Conservation (phyloP, 2,329 filamentous ascomycete species). For the Monilinia polystroma region DNA sequence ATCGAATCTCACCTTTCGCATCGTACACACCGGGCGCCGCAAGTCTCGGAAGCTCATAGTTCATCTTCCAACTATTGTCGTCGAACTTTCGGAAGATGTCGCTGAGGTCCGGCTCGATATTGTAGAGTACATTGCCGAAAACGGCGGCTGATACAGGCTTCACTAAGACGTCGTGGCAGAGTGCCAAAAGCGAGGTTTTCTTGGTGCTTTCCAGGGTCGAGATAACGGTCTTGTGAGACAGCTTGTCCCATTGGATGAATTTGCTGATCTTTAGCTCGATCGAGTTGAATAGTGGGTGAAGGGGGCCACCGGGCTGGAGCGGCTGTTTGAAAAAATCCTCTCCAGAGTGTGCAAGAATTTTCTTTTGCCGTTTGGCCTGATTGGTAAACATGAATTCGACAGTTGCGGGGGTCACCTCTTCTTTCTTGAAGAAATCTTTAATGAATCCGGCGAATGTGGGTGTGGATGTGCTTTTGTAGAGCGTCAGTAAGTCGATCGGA, state of each 20-base stretch:
- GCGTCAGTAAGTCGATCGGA: too few relatives aligned
- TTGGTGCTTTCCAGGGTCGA: background rate
- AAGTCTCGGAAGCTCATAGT: background rate
- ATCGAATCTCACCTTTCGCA: slow-evolving; percentile 2
- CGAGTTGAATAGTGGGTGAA: background rate
- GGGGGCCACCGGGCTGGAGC: background rate
- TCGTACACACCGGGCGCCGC: background rate
- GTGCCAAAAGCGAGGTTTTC: background rate
- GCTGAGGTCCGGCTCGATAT: background rate
- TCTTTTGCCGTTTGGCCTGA: background rate
- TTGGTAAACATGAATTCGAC: too few relatives aligned
- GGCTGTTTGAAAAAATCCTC: slow-evolving; percentile 5
- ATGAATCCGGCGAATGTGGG: too few relatives aligned
- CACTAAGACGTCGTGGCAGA: background rate
- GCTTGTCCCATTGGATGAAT: background rate
- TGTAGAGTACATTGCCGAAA: background rate
- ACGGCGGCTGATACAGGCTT: background rate
- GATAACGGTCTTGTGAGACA: background rate
- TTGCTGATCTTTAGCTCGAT: background rate
- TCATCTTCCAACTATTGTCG: background rate
- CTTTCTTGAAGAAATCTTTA: too few relatives aligned
- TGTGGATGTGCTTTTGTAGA: too few relatives aligned
- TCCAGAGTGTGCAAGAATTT: background rate
- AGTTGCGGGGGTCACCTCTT: too few relatives aligned
- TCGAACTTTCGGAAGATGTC: background rate